Conservation (phyloP, 2,329 filamentous ascomycete species). For the Exophiala alcalophila region DNA sequence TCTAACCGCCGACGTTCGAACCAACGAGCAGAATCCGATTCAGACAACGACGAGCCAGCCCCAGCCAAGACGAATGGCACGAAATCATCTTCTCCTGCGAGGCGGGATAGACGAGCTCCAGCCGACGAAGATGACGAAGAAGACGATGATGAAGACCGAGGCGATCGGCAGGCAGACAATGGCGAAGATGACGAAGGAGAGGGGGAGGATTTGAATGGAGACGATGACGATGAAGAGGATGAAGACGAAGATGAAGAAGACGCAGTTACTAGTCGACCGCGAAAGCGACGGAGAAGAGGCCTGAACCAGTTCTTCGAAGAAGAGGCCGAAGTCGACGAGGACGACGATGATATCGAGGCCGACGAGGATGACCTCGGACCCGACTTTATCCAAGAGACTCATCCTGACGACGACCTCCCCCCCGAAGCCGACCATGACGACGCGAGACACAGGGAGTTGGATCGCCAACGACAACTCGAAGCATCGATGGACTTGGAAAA, state of each 20-base stretch:
- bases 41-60: conserved; percentile 20
- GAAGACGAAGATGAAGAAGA: conserved; percentile 36
- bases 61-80: conserved; percentile 14
- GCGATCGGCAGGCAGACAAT: conserved; percentile 38
- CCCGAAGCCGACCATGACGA: conserved; percentile 81
- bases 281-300: conserved; percentile 71
- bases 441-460: conserved; percentile 86
- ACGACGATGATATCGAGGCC: conserved; percentile 82
- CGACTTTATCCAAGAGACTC: conserved; percentile 82
- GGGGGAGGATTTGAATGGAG: conserved; percentile 42
- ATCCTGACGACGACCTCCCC: conserved; percentile 80
- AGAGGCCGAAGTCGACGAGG: conserved; percentile 94
- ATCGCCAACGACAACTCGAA: conserved; percentile 83
- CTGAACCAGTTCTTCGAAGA: conserved; percentile 92
- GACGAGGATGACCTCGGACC: conserved; percentile 87
- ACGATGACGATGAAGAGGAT: conserved; percentile 56
- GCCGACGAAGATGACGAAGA: conserved; percentile 49
- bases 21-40: conserved; percentile 23
- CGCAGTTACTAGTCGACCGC: conserved; percentile 59
- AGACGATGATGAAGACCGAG: conserved; percentile 47
- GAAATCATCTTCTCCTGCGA: conserved; percentile 12
- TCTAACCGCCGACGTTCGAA: conserved; percentile 22
- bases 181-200: conserved; percentile 44
- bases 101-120: conserved; percentile 32
- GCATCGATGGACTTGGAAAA: conserved; percentile 90